These are phyloP conservation scores for Coprinellus micaceus DNA, from an alignment of 768 basidiomycete species.

Conservation along the genomic window DNA sequence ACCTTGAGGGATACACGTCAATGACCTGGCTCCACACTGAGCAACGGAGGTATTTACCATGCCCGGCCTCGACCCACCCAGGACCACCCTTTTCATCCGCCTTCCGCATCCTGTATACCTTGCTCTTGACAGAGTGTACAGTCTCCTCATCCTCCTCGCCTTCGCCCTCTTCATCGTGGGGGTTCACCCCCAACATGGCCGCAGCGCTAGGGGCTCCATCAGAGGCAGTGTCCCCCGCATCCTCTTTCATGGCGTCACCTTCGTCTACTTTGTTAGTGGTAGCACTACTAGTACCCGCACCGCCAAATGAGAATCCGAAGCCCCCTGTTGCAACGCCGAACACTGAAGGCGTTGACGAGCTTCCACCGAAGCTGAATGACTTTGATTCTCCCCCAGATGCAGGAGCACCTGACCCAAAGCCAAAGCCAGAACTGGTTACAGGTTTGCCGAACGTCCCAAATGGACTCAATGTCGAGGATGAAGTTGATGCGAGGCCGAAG, in stretches of 20 bases:
- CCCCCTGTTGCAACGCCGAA: neutral
- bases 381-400: neutral
- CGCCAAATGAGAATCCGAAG: slow-evolving; percentile 9
- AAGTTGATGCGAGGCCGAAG: slow-evolving; percentile 9
- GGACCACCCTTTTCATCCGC: slow-evolving; percentile 36
- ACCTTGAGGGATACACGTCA: slow-evolving; percentile 37
- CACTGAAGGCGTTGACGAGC: slow-evolving; percentile 5
- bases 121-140: slow-evolving; percentile 51
- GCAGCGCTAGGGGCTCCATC: slow-evolving; percentile 28
- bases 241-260: slow-evolving; percentile 8
- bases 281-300: neutral
- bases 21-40: neutral
- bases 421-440: slow-evolving; percentile 2
- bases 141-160: slow-evolving; percentile 83
- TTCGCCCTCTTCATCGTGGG: slow-evolving; percentile 70
- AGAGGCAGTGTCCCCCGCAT: slow-evolving; percentile 21
- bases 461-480: slow-evolving; percentile 1
- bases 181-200: slow-evolving; percentile 18
- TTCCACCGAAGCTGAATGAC: slow-evolving; percentile 7
- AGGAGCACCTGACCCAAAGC: neutral
- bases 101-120: slow-evolving; percentile 59
- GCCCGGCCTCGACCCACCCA: slow-evolving; percentile 65
- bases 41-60: slow-evolving; percentile 39
- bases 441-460: slow-evolving; percentile 4
- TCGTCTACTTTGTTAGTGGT: neutral